Conservation (phyloP, 495 filamentous ascomycete genomes). For the Podospora didyma region DNA sequence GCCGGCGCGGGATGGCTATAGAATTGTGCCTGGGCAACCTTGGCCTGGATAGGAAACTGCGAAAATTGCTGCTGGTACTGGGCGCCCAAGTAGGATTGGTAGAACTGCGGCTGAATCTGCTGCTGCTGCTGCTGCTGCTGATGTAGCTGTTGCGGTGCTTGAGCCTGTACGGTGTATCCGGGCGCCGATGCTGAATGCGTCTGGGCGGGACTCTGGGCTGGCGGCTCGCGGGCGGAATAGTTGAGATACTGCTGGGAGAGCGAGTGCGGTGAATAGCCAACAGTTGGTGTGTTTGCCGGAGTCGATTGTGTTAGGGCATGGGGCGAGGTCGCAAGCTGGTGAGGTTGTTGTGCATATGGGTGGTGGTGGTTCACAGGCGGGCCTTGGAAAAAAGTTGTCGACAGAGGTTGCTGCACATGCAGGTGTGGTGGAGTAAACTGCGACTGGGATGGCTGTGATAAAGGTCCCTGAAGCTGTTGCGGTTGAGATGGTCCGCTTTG, state of each 20-base stretch:
- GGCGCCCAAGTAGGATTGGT: background rate
- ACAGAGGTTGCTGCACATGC: slow-evolving; percentile 19
- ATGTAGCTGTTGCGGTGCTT: slow-evolving; percentile 4
- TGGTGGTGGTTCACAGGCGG: slow-evolving; percentile 13
- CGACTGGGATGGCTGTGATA: slow-evolving; percentile 21
- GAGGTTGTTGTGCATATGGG: slow-evolving; percentile 16
- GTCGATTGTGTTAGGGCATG: slow-evolving; percentile 7
- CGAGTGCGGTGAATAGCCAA: slow-evolving; percentile 3
- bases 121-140: slow-evolving; percentile 10
- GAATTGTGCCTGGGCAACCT: background rate
- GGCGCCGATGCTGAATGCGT: background rate
- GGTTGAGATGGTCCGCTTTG: slow-evolving; percentile 13
- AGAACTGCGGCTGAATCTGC: slow-evolving; percentile 12
- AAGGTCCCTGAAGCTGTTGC: slow-evolving; percentile 20
- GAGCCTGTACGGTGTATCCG: slow-evolving; percentile 10
- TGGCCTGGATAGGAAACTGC: background rate
- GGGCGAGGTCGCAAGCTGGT: slow-evolving; percentile 13
- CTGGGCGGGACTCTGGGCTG: background rate
- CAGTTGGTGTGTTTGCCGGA: background rate
- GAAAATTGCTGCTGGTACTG: background rate
- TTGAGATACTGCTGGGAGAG: slow-evolving; percentile 3
- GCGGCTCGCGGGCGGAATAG: slow-evolving; percentile 4
- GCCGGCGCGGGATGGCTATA: background rate
- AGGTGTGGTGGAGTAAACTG: slow-evolving; percentile 18
- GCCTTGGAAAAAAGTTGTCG: slow-evolving; percentile 18